Conservation (phyloP, 768 basidiomycete species). For the Leccinum pellstonianum region DNA sequence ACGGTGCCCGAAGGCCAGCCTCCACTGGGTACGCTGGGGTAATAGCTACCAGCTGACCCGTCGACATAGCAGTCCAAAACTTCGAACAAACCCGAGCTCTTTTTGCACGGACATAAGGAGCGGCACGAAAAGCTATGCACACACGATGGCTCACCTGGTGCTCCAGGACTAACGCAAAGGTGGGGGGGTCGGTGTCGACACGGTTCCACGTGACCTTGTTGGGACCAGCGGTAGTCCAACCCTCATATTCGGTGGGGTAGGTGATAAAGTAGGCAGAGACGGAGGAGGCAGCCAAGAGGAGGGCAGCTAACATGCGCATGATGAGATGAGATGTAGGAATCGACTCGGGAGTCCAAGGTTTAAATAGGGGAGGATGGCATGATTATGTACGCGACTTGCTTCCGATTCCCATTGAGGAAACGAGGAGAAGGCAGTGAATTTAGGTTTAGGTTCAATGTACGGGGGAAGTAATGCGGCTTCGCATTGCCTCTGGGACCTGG, state of each 20-base stretch:
- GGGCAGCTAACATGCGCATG: slow-evolving; percentile 45
- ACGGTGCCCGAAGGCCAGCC: slow-evolving; percentile 61
- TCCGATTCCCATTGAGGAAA: slow-evolving; percentile 20
- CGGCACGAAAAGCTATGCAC: not conserved
- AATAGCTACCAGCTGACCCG: slow-evolving; percentile 39
- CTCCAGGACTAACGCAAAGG: slow-evolving; percentile 67
- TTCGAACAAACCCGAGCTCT: slow-evolving; percentile 20
- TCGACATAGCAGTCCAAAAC: slow-evolving; percentile 58
- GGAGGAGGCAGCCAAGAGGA: slow-evolving; percentile 53
- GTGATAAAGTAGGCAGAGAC: slow-evolving; percentile 64
- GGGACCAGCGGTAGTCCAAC: slow-evolving; percentile 59
- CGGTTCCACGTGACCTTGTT: slow-evolving; percentile 59
- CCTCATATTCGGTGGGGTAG: slow-evolving; percentile 39
- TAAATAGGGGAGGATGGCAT: not conserved
- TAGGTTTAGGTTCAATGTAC: too few species aligned
- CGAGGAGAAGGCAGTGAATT: too few species aligned
- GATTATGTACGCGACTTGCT: slow-evolving; percentile 7
- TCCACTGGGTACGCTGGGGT: slow-evolving; percentile 49
- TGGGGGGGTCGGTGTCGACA: slow-evolving; percentile 63
- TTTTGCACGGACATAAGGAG: slow-evolving; percentile 3
- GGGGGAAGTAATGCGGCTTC: too few species aligned
- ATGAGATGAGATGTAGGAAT: slow-evolving; percentile 1
- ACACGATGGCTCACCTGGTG: slow-evolving; percentile 48
- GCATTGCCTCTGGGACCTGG: too few species aligned
- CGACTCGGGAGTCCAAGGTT: slow-evolving; percentile 1